Evolutionary conservation across 495 filamentous ascomycete species (phyloP), one percentile per base, ranked within the genome.

Genomic region (Aspergillus steynii): DNA sequence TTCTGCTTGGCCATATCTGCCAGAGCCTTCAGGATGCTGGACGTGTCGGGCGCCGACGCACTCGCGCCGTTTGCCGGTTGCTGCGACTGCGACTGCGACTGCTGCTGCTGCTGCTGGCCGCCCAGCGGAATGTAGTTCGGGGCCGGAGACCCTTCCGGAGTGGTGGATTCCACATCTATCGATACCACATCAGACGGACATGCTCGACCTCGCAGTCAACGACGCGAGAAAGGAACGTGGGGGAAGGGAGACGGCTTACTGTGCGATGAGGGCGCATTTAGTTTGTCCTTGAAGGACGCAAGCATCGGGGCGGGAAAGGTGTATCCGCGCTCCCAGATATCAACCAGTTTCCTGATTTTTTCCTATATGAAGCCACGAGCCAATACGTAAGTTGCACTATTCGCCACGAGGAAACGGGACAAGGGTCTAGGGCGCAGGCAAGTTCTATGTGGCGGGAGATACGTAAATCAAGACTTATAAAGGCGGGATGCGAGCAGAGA

Each of bases 261-360:
- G 68, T 82, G 81, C 58, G 76, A 75, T 70, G 74, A 68, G 37
- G 84, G 77, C 59, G 84, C 80, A 60, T 82, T 88, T 70, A 97
- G 75, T 74, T 90, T 95, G 69, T 92, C 83, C 72, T 93, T 96
- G 83, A 97, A 96, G 15, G 85, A 85, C 51, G 83, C 82, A 68
- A 99, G 84, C 88, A 96, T 89, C 34, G 86, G 71, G 26, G 85
- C 71, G 29, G 94, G 93, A 76, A 99, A 98, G 29, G 93, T 98
- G 69, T 86, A 86, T 58, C 91, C 92, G 62, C 93, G 93, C 71
- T 98, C 94, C 95, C 95, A 99, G 68, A 99, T 99, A 72, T 96
- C 92, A 78, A 97, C 81, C 68, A 98, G 86, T 73, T 97, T 97
- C 74, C 85, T 90, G 71, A 97, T 94, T 83, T 96, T 97, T 75